phyloP scores from a whole-genome alignment of 1,139 yeast species.

The Yamadazyma membranifaciens region DNA sequence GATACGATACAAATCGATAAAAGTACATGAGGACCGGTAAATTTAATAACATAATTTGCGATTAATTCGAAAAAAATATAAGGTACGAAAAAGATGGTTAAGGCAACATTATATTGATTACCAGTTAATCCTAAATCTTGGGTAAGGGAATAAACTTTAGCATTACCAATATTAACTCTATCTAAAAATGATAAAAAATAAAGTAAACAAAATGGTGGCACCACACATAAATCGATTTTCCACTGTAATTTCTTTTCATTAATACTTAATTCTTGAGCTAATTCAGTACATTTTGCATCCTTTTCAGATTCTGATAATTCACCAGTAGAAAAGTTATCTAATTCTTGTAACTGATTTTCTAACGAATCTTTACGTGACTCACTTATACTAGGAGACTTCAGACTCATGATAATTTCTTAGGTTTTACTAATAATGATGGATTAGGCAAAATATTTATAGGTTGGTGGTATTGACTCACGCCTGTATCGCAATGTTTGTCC shows the following conservation, averaged over 20 bases:
- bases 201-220: constrained; percentile 68
- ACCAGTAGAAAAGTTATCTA: neutral
- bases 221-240: constrained; percentile 63
- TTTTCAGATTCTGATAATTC: constrained; percentile 8
- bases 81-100: constrained; percentile 71
- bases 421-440: neutral
- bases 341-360: neutral
- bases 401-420: neutral
- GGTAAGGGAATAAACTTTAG: constrained; percentile 64
- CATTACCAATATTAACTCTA: constrained; percentile 73
- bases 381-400: neutral
- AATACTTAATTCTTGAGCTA: constrained; percentile 33
- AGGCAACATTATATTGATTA: constrained; percentile 59
- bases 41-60: constrained; percentile 61
- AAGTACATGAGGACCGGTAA: constrained; percentile 65
- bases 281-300: constrained; percentile 21
- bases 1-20: constrained; percentile 51
- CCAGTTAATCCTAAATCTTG: constrained; percentile 51
- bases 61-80: constrained; percentile 66
- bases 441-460: neutral
- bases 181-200: constrained; percentile 71
- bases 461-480: neutral
- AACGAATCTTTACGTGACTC: neutral
- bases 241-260: constrained; percentile 52
- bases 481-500: neutral